A percentile compares a stretch with the other conserved stretches of the same genome.
Conservation (phyloP, 495 filamentous ascomycete species). For the Chaetomium fimeti region DNA sequence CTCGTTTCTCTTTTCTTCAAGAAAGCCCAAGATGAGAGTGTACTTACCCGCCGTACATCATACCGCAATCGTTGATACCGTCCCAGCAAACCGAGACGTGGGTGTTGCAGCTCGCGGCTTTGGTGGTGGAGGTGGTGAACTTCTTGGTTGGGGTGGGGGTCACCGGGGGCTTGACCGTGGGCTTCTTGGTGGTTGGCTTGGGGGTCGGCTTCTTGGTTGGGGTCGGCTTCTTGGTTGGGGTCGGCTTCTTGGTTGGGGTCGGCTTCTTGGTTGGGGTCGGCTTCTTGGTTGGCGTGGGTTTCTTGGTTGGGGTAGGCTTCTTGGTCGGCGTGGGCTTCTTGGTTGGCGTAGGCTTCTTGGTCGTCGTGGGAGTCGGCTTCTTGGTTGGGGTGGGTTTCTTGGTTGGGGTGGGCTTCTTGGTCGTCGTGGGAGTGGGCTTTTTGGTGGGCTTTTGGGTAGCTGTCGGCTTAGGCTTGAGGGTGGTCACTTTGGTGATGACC, state of each 20-base stretch:
- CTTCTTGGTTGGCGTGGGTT: not conserved
- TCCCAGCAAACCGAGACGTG: slow-evolving; percentile 22
- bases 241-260: not conserved
- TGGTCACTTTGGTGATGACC: slow-evolving; percentile 6
- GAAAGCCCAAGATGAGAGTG: not conserved
- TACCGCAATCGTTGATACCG: slow-evolving; percentile 27
- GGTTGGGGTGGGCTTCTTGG: not conserved
- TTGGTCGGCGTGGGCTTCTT: not conserved
- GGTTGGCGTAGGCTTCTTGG: not conserved
- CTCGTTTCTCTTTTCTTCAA: not conserved
- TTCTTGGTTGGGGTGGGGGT: slow-evolving; percentile 4
- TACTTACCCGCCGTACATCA: slow-evolving; percentile 31
- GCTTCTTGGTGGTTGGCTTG: not conserved
- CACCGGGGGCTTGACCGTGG: not conserved
- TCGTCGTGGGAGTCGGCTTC: not conserved
- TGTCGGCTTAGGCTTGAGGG: not conserved
- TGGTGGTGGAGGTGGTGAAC: not conserved
- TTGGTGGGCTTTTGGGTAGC: slow-evolving; percentile 2
- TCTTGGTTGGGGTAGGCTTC: not conserved
- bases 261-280: not conserved
- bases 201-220: too few species aligned
- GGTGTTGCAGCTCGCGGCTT: not conserved
- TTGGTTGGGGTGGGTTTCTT: too few species aligned
- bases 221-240: not conserved
- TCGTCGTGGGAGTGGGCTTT: not conserved